Evolutionary conservation across 176 grass and related monocot genomes (phyloP).

Genomic region (Eragrostis curvula): DNA sequence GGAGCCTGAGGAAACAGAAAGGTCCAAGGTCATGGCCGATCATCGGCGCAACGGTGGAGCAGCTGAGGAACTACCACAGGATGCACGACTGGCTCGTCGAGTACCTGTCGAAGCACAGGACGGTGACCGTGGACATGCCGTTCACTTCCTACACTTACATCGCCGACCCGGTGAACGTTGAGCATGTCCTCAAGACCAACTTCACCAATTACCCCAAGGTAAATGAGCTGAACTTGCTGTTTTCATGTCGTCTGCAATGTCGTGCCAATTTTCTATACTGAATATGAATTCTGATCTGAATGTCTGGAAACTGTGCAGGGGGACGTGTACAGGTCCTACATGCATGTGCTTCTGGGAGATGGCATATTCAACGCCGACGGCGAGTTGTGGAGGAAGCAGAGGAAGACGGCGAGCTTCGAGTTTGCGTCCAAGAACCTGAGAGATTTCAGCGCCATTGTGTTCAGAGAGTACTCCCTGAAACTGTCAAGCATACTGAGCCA

Average conservation of each 20-base stretch:
- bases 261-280: background rate
- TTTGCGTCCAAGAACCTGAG: conserved; percentile 94
- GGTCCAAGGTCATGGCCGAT: conserved; percentile 82
- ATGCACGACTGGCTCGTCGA: conserved; percentile 93
- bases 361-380: conserved; percentile 96
- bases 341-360: conserved; percentile 90
- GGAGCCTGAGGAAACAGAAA: conserved; percentile 73
- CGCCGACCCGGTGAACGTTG: conserved; percentile 81
- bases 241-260: background rate
- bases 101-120: conserved; percentile 62
- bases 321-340: conserved; percentile 75
- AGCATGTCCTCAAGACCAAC: conserved; percentile 93
- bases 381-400: conserved; percentile 88
- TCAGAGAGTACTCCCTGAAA: conserved; percentile 91
- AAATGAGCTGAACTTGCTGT: background rate
- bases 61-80: conserved; percentile 84
- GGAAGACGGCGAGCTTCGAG: conserved; percentile 96
- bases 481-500: conserved; percentile 72
- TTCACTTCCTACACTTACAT: conserved; percentile 96
- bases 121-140: conserved; percentile 83
- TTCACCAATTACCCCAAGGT: conserved; percentile 98
- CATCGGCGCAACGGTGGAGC: conserved; percentile 77
- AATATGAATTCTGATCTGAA: background rate
- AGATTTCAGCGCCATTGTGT: conserved; percentile 80
- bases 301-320: conserved; percentile 58